Conservation (phyloP, 1,139 yeast species). For the Saccharomyces uvarum region DNA sequence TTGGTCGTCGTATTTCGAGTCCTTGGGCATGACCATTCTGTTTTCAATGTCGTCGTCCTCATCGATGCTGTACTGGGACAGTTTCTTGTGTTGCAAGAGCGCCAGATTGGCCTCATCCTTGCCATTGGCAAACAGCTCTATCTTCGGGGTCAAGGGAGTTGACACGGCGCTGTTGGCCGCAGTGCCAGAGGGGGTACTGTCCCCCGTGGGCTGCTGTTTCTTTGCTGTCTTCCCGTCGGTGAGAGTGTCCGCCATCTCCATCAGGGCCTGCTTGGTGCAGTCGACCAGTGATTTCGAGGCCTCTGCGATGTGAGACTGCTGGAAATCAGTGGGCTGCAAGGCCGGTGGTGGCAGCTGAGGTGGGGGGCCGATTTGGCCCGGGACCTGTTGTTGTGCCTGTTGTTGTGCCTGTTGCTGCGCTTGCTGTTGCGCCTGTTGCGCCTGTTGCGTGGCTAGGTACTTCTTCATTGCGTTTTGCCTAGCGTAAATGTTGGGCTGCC, state of each 20-base stretch:
- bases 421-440: constrained; percentile 43
- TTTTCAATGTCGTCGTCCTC: constrained; percentile 53
- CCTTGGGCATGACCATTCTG: constrained; percentile 61
- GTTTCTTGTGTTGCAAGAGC: constrained; percentile 56
- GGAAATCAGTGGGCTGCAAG: constrained; percentile 6
- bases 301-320: constrained; percentile 19
- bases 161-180: constrained; percentile 14
- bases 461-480: constrained; percentile 77
- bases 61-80: constrained; percentile 51
- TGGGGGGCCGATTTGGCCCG: not conserved
- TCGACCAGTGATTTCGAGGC: constrained; percentile 31
- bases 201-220: not conserved
- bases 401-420: constrained; percentile 27
- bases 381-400: constrained; percentile 5
- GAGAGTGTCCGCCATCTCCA: constrained; percentile 26
- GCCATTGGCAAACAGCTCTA: constrained; percentile 16
- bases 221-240: constrained; percentile 10
- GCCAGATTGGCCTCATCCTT: constrained; percentile 19
- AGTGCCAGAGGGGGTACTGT: constrained; percentile 4
- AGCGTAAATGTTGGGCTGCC: constrained; percentile 79
- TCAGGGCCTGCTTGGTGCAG: constrained; percentile 29
- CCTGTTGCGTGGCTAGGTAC: constrained; percentile 39
- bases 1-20: constrained; percentile 54
- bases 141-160: constrained; percentile 30
- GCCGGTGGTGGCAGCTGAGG: constrained; percentile 7